Base-by-base conservation (phyloP, 768 basidiomycete species). In the Psilocybe tampanensis region DNA sequence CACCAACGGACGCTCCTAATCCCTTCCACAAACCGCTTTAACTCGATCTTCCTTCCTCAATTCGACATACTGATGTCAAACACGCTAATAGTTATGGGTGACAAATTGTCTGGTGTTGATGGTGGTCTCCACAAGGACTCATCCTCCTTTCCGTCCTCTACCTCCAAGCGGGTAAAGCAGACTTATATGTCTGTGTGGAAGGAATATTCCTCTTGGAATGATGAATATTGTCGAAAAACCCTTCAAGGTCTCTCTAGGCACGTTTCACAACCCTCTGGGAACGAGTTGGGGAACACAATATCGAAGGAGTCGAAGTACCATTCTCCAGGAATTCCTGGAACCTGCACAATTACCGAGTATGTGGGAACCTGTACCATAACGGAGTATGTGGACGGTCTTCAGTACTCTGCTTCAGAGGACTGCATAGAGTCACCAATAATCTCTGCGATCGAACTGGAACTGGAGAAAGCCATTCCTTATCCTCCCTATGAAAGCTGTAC, bases 401-500 rank as follows among this genome's bases (percentile, higher is more conserved):
- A 23, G 29, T 39, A 13, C n/a, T 39, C 36, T n/a, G 2, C n/a
- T 3, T 15, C 29, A 6, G 4, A 18, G 13, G 4, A 18, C 24
- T 21, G 26, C 18, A 18, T 47, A 17, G 8, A 9, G 11, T 33
- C 57, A 23, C 43, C 48, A 23, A 32, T 49, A 11, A 53, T 23
- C 1, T 39, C 36, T 15, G 7, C 36, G 4, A 13, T 6, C 13
- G 34, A 45, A 23, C 32, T 48, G 11, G 45, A 60, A 8, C 23
- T n/a, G 6, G 45, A 52, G 12, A 26, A 24, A 22, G 36, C 43
- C 21, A 32, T 17, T 15, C 64, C 69, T 1, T 69, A 66, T 61
- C 73, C 81, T 0, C 60, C 67, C 4, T 89, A 90, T 64, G 86
- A 88, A 60, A 72, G 76, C 1, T 88, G 85, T 64, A 74, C 84